Percentiles rank a stretch among this genome's conserved stretches.
These are phyloP conservation scores for Pestalotiopsis sp. DNA, from an alignment of 2,329 filamentous ascomycete genomes.

Conservation along the genomic window DNA sequence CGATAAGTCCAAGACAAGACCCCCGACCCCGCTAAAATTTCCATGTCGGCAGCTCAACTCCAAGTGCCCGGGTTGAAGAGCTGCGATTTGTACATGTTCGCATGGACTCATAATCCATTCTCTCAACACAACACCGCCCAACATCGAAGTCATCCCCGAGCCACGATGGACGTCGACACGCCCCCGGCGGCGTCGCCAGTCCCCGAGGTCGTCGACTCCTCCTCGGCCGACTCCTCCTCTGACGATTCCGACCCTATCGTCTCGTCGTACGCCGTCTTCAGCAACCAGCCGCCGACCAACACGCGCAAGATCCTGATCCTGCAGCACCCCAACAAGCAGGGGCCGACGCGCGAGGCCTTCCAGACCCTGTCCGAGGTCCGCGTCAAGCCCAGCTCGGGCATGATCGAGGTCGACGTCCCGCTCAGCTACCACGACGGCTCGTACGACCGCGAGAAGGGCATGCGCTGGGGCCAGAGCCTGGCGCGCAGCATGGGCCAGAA, in stretches of 20 bases:
- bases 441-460: slow-evolving; percentile 83
- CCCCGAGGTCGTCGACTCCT: slow-evolving; percentile 15
- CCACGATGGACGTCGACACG: slow-evolving; percentile 20
- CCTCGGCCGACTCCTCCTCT: neutral
- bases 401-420: slow-evolving; percentile 91
- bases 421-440: slow-evolving; percentile 67
- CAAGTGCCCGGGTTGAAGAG: neutral
- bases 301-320: slow-evolving; percentile 76
- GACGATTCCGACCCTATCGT: slow-evolving; percentile 69
- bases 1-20: slow-evolving; percentile 5
- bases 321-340: slow-evolving; percentile 81
- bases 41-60: neutral
- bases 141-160: neutral
- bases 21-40: slow-evolving; percentile 20
- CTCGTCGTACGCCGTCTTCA: slow-evolving; percentile 80
- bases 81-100: neutral
- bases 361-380: slow-evolving; percentile 74
- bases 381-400: slow-evolving; percentile 78
- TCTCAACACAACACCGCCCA: neutral
- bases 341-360: slow-evolving; percentile 55
- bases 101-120: neutral
- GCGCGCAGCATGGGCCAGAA: slow-evolving; percentile 60
- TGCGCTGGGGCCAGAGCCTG: slow-evolving; percentile 81
- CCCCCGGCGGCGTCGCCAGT: neutral
- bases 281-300: slow-evolving; percentile 71